Evolutionary conservation across 768 basidiomycete genomes (phyloP).

Genomic region (Russula foetens): DNA sequence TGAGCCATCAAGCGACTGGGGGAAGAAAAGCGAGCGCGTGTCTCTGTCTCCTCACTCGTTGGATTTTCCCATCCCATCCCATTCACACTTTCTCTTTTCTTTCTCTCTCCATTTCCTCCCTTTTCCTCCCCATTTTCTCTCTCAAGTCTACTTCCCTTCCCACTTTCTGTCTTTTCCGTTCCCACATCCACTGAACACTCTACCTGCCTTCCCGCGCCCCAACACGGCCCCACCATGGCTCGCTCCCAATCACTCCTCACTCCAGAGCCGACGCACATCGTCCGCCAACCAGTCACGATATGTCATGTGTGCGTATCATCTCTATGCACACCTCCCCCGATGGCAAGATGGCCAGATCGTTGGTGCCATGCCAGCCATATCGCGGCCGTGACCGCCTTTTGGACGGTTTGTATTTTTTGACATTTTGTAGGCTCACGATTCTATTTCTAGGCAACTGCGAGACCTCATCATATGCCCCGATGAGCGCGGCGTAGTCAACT

Average conservation of each 20-base stretch:
- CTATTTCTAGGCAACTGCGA: constrained; percentile 52
- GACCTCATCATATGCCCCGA: constrained; percentile 72
- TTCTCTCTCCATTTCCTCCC: not conserved
- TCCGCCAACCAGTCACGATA: constrained; percentile 41
- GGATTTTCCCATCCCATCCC: not conserved
- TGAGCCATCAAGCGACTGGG: no score
- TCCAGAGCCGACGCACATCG: constrained; percentile 36
- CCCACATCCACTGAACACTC: not conserved
- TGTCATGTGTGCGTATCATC: constrained; percentile 46
- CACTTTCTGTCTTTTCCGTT: not conserved
- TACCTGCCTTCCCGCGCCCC: no score
- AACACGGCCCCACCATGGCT: constrained; percentile 32
- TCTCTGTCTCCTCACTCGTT: not conserved
- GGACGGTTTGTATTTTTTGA: no score
- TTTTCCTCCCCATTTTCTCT: not conserved
- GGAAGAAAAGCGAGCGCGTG: no score
- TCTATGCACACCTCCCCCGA: not conserved
- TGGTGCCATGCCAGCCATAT: no score
- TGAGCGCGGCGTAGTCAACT: constrained; percentile 56
- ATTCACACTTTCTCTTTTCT: not conserved
- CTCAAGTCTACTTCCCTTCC: no score
- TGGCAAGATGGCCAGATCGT: no score
- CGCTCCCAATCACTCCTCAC: constrained; percentile 38
- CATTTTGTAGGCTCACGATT: not conserved
- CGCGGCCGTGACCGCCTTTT: no score